Base-by-base conservation (phyloP, 805 yeast genomes). In the Teunomyces lycoperdinae region DNA sequence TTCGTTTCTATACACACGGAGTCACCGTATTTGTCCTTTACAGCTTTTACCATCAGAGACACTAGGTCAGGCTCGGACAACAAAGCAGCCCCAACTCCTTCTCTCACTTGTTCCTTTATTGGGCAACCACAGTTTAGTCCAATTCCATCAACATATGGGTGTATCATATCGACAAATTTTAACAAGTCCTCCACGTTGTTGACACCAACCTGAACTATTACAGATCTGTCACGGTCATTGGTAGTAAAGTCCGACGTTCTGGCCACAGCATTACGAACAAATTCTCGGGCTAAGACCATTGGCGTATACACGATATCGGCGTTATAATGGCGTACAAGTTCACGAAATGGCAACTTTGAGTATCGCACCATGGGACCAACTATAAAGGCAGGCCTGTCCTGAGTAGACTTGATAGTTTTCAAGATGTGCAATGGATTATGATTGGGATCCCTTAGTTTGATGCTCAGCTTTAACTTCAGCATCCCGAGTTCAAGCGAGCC, bases 61-160 rank as follows among this genome's bases (percentile, higher is more conserved):
- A 94, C 94, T 43, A 83, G 70, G 32, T 88, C 90, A 1, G 91
- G 87, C 52, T 87, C 84, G 26, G 84, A 74, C 88, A 94, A 91
- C 48, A 94, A 74, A 0, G 97, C 97, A 2, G 97, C 97, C 4
- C 99, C 99, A 11, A 94, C 91, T 20, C 98, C 99, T 63, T 90
- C 97, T 39, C 96, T 76, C 10, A 89, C 87, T 64, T 94, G 98
- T 54, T 92, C 98, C 52, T 85, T 86, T 44, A 94, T 90, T 1
- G 99, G 99, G 68, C 99, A 94, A 0, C 99, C 99, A 67, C 98
- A 94, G 71, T 94, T 94, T 49, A 94, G 76, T 0, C 98, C 97
- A 36, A 94, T 83, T 0, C 95, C 99, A 67, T 92, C 97, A 42
- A 88, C 91, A 61, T 81, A 89, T 0, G 96, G 96, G 49, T 80